A percentile compares a stretch with the other conserved stretches of the same genome.
Conservation (phyloP, 1,284 basidiomycete genomes). For the Cryptococcus sp. region DNA sequence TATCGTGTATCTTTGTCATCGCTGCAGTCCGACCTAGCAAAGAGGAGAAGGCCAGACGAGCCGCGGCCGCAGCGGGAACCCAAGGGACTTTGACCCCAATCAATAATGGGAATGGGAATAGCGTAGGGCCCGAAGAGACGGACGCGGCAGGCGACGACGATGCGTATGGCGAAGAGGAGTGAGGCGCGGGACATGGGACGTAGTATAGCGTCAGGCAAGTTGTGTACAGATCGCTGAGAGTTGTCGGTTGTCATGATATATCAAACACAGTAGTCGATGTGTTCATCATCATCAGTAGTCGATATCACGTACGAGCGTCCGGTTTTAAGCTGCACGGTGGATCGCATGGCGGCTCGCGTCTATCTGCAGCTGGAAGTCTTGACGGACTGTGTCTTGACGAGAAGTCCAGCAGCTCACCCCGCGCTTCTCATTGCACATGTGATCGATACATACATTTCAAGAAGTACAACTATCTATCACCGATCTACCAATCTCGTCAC, state of each 20-base stretch:
- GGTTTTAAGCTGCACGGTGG: too few species aligned
- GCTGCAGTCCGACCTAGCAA: conserved; percentile 45
- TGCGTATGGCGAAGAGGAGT: conserved; percentile 4
- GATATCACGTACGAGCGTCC: too few species aligned
- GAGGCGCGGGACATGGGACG: neutral
- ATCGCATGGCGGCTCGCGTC: too few species aligned
- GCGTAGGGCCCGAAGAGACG: neutral
- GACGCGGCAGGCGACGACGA: conserved; percentile 5
- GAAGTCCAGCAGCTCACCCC: too few species aligned
- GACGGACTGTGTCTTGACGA: too few species aligned
- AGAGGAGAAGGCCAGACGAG: conserved; percentile 38
- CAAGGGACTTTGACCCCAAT: neutral
- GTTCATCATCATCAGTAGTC: too few species aligned
- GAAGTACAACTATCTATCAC: neutral
- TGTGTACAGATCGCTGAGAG: neutral
- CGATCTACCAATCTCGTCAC: too few species aligned
- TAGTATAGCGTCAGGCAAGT: neutral
- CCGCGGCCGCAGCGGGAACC: conserved; percentile 9
- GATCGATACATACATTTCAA: neutral
- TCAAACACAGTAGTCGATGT: neutral
- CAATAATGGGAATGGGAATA: conserved; percentile 1
- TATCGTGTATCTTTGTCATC: too few species aligned
- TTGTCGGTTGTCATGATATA: neutral
- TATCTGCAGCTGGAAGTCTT: too few species aligned
- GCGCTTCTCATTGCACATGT: neutral